Percentiles rank a stretch among this genome's conserved stretches.
These are phyloP conservation scores for Dichomitus squalens DNA, from an alignment of 1,284 basidiomycete species.

Conservation along the genomic window DNA sequence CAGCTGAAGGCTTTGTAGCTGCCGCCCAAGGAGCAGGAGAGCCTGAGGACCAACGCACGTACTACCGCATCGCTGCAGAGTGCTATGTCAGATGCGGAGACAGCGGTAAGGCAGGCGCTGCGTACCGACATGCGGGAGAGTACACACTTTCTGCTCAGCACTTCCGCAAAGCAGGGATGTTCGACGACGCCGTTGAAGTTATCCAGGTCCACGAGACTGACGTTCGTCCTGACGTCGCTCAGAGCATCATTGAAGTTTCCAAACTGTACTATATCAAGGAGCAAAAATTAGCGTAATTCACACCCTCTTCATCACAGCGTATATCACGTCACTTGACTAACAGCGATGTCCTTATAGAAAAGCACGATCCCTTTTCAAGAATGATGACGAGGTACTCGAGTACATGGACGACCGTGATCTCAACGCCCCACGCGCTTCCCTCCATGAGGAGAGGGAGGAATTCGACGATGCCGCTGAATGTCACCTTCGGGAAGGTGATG, in stretches of 20 bases:
- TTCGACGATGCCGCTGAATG: conserved; percentile 57
- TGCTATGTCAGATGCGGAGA: conserved; percentile 50
- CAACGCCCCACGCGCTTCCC: conserved; percentile 48
- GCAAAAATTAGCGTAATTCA: conserved; percentile 45
- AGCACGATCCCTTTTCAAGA: conserved; percentile 49
- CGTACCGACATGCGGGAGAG: conserved; percentile 25
- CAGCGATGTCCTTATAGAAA: conserved; percentile 48
- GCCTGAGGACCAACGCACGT: conserved; percentile 34
- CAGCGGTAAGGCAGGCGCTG: conserved; percentile 37
- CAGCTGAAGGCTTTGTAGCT: conserved; percentile 49
- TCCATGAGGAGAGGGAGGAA: conserved; percentile 48
- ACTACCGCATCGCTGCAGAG: conserved; percentile 52
- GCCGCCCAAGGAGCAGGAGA: conserved; percentile 35
- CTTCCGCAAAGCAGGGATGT: conserved; percentile 49
- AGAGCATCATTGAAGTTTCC: conserved; percentile 48
- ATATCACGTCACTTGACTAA: too few relatives aligned
- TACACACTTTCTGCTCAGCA: conserved; percentile 48
- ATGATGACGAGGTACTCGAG: conserved; percentile 54
- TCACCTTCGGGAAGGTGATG: conserved; percentile 51
- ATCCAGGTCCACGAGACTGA: conserved; percentile 36
- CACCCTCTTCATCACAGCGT: too few relatives aligned
- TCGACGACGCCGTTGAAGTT: conserved; percentile 55
- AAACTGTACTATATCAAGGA: conserved; percentile 54
- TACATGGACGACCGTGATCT: conserved; percentile 61
- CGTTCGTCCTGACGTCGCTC: conserved; percentile 38